Conservation (phyloP, 2,329 filamentous ascomycete genomes). For the Botryosphaeria dothidea region DNA sequence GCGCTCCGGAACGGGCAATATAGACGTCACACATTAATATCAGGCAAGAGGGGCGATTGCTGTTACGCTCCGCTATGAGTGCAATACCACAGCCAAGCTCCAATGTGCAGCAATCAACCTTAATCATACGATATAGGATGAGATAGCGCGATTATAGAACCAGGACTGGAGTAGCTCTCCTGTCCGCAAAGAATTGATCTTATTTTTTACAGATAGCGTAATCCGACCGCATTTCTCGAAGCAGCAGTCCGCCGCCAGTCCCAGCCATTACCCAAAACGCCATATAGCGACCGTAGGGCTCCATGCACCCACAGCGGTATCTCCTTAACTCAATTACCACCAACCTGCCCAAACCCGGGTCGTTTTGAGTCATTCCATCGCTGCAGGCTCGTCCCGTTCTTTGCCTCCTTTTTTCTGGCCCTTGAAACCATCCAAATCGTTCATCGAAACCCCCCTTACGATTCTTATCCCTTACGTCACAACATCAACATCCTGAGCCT, state of each 20-base stretch:
- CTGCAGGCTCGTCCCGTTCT: background rate
- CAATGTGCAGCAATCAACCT: no score
- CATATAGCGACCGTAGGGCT: background rate
- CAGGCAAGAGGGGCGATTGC: background rate
- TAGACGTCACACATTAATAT: background rate
- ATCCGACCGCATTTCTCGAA: slow-evolving; percentile 6
- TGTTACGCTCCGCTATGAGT: background rate
- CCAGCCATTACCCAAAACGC: slow-evolving; percentile 15
- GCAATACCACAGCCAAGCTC: background rate
- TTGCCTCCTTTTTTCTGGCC: background rate
- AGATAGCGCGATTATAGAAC: background rate
- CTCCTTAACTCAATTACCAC: slow-evolving; percentile 1
- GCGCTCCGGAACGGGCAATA: background rate
- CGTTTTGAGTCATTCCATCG: slow-evolving; percentile 1
- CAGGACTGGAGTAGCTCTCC: slow-evolving; percentile 11
- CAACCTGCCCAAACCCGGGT: background rate
- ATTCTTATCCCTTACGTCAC: background rate
- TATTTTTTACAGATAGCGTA: slow-evolving; percentile 8
- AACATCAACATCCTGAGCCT: slow-evolving; percentile 9
- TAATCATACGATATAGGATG: no score
- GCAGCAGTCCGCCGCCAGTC: slow-evolving; percentile 11
- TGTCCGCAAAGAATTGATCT: slow-evolving; percentile 4
- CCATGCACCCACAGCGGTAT: slow-evolving; percentile 13
- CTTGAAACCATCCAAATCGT: background rate
- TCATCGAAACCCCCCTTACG: background rate